These are phyloP conservation scores for Leptomonas pyrrhocoris DNA, from an alignment of 208 protist genomes.

Conservation along the genomic window DNA sequence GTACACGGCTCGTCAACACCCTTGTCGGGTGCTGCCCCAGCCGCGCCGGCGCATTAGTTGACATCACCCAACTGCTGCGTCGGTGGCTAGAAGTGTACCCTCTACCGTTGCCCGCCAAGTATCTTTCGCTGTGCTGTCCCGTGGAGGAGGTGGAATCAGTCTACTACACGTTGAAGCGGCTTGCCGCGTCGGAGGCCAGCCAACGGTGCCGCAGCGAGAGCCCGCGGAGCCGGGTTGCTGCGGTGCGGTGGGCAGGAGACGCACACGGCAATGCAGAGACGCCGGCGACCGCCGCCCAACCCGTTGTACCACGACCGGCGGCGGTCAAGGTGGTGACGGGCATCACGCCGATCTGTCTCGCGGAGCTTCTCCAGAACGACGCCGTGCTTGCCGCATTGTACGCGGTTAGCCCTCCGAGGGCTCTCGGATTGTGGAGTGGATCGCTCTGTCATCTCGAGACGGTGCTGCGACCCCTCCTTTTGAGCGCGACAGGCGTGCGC, in stretches of 20 bases:
- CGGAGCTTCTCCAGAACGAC: slow-evolving; percentile 31
- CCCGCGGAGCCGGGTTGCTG: slow-evolving; percentile 7
- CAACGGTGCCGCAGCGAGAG: slow-evolving; percentile 13
- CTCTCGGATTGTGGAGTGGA: slow-evolving; percentile 30
- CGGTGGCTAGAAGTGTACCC: slow-evolving; percentile 30
- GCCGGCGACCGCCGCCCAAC: background rate
- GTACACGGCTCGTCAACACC: slow-evolving; percentile 17
- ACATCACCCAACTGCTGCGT: slow-evolving; percentile 18
- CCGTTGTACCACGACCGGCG: background rate
- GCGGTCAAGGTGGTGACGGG: slow-evolving; percentile 18
- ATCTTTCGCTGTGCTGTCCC: slow-evolving; percentile 23
- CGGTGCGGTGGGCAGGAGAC: background rate
- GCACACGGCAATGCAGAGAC: background rate
- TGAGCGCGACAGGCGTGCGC: slow-evolving; percentile 29
- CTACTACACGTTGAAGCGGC: slow-evolving; percentile 41
- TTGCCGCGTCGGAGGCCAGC: slow-evolving; percentile 30
- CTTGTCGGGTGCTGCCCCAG: slow-evolving; percentile 27
- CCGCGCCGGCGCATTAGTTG: background rate
- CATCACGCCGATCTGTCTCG: slow-evolving; percentile 31
- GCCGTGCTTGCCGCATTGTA: slow-evolving; percentile 26
- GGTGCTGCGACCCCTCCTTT: slow-evolving; percentile 24
- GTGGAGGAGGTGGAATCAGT: slow-evolving; percentile 28
- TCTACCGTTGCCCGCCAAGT: slow-evolving; percentile 17
- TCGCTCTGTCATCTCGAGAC: slow-evolving; percentile 20
- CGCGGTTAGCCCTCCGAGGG: slow-evolving; percentile 16